Evolutionary conservation across 176 grass and related monocot genomes (phyloP).

Genomic region (Coix lacrymajobi): DNA sequence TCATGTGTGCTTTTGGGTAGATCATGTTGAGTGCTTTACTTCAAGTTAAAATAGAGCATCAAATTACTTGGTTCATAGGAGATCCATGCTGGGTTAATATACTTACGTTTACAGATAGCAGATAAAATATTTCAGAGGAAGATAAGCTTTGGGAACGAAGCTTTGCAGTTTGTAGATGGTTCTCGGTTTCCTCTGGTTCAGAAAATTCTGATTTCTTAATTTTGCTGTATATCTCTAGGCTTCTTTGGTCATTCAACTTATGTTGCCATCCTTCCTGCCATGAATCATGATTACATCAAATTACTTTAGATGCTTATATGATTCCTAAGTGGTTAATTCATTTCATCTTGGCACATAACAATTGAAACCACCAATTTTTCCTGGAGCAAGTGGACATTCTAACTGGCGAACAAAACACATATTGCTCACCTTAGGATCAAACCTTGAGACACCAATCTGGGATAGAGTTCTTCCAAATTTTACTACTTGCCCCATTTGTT

Average conservation of each 20-base stretch:
- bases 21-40: not conserved
- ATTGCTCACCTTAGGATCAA: constrained; percentile 4
- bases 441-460: constrained; percentile 14
- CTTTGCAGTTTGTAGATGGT: constrained; percentile 5
- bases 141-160: constrained; percentile 35
- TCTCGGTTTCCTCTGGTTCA: constrained; percentile 15
- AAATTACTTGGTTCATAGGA: not conserved
- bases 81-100: constrained; percentile 10
- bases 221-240: not conserved
- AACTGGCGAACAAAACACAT: not conserved
- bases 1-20: not conserved
- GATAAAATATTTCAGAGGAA: constrained; percentile 37
- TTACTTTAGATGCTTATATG: not conserved
- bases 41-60: not conserved
- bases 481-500: constrained; percentile 19
- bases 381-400: not conserved
- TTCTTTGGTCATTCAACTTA: constrained; percentile 14
- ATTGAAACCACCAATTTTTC: not conserved
- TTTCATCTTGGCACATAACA: not conserved
- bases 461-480: constrained; percentile 23
- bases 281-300: constrained; percentile 1
- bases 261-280: constrained; percentile 20
- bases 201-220: constrained; percentile 18
- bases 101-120: constrained; percentile 46
- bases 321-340: not conserved